Percentiles rank a stretch among this genome's conserved stretches.
Conservation (phyloP, 208 protist genomes). For the Trypanosoma caninum region DNA sequence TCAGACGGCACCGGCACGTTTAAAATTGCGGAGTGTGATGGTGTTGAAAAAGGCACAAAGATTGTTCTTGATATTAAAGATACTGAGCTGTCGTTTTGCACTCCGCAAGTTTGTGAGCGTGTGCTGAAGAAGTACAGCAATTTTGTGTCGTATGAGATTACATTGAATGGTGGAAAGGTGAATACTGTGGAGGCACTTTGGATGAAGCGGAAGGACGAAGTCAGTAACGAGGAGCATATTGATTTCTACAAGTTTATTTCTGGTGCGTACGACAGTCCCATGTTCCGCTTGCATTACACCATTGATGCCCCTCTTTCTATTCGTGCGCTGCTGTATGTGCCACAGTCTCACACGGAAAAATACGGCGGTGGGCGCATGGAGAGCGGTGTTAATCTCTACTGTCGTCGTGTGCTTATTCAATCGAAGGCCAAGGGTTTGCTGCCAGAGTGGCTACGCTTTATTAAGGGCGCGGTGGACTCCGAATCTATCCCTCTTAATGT, state of each 20-base stretch:
- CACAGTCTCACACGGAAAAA: constrained; percentile 96
- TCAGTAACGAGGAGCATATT: constrained; percentile 94
- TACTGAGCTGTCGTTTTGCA: constrained; percentile 92
- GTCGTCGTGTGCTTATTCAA: constrained; percentile 94
- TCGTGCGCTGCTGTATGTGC: constrained; percentile 94
- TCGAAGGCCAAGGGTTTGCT: constrained; percentile 93
- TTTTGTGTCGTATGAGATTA: constrained; percentile 97
- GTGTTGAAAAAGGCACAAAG: constrained; percentile 95
- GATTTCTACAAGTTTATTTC: constrained; percentile 97
- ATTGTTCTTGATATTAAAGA: constrained; percentile 97
- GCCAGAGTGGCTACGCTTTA: constrained; percentile 97
- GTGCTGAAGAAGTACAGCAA: constrained; percentile 98
- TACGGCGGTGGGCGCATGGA: constrained; percentile 96
- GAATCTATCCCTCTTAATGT: constrained; percentile 98
- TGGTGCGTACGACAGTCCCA: constrained; percentile 92
- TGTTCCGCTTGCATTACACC: constrained; percentile 93
- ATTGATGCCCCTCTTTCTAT: constrained; percentile 96
- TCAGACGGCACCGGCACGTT: constrained; percentile 93
- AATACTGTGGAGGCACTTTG: constrained; percentile 97
- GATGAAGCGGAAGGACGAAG: constrained; percentile 91
- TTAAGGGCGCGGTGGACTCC: constrained; percentile 97
- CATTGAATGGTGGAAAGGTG: constrained; percentile 91
- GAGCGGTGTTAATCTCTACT: constrained; percentile 94
- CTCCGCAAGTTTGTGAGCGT: constrained; percentile 88
- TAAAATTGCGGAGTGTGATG: constrained; percentile 92